Conservation (phyloP, 1,284 basidiomycete species). For the Psilocybe mexicana region DNA sequence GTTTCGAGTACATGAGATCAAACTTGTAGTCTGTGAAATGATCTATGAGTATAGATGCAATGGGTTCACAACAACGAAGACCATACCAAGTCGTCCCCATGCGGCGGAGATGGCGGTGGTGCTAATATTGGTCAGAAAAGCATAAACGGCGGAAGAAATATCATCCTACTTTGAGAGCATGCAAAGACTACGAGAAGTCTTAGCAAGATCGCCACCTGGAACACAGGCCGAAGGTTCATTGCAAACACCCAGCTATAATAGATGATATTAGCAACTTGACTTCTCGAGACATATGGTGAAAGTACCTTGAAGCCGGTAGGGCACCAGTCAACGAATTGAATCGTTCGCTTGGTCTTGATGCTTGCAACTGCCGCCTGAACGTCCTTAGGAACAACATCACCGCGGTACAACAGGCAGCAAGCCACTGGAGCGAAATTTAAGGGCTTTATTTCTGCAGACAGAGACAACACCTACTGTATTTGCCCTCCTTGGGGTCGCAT, state of each 20-base stretch:
- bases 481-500: slow-evolving; percentile 93
- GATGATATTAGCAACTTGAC: not conserved
- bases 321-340: slow-evolving; percentile 99
- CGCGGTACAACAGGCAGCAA: slow-evolving; percentile 88
- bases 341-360: slow-evolving; percentile 96
- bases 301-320: slow-evolving; percentile 85
- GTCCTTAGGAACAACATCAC: slow-evolving; percentile 98
- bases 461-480: slow-evolving; percentile 81
- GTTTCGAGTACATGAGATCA: slow-evolving; percentile 95
- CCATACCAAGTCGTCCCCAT: slow-evolving; percentile 95
- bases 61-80: not conserved
- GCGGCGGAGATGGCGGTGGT: slow-evolving; percentile 94
- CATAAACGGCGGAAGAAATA: not conserved
- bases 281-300: not conserved
- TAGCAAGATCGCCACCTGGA: slow-evolving; percentile 93
- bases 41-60: not conserved
- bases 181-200: slow-evolving; percentile 91
- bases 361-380: slow-evolving; percentile 90
- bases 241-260: slow-evolving; percentile 82
- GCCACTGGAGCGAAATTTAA: slow-evolving; percentile 68
- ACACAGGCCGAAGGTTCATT: slow-evolving; percentile 92
- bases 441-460: slow-evolving; percentile 1
- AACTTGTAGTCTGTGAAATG: slow-evolving; percentile 87
- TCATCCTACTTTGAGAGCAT: slow-evolving; percentile 77
- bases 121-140: slow-evolving; percentile 43